phyloP scores from a whole-genome alignment of 1,284 basidiomycete genomes.

The Dichomitus squalens region DNA sequence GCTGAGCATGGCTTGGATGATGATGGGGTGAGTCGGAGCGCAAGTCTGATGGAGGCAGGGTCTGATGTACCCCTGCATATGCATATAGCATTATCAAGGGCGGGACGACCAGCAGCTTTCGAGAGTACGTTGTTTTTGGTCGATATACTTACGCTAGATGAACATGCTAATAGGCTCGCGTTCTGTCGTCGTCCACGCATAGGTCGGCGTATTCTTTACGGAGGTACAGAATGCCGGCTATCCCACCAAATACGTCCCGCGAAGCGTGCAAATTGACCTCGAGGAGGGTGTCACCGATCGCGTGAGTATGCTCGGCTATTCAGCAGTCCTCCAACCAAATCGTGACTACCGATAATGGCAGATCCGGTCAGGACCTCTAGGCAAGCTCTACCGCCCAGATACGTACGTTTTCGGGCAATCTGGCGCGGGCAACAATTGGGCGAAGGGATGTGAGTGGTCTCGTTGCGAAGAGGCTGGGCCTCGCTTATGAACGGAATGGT shows the following conservation, averaged over 20 bases:
- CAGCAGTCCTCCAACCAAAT: neutral
- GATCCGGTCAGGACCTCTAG: conserved; percentile 71
- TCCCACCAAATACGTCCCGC: conserved; percentile 83
- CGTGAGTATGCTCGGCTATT: conserved; percentile 38
- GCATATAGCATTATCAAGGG: conserved; percentile 47
- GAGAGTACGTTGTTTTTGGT: conserved; percentile 38
- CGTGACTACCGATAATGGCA: conserved; percentile 30
- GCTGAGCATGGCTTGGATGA: conserved; percentile 78
- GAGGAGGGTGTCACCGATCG: conserved; percentile 89
- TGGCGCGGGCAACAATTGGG: conserved; percentile 94
- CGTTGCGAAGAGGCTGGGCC: too few species aligned
- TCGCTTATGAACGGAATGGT: neutral
- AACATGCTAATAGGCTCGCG: neutral
- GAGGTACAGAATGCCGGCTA: conserved; percentile 51
- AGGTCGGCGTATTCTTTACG: conserved; percentile 78
- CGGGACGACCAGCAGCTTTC: conserved; percentile 49
- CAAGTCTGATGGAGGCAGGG: conserved; percentile 7
- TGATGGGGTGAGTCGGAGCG: conserved; percentile 57
- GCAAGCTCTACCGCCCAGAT: conserved; percentile 85
- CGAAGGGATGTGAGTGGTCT: conserved; percentile 76
- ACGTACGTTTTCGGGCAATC: conserved; percentile 76
- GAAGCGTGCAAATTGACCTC: conserved; percentile 89
- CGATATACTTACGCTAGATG: neutral
- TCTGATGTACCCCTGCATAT: neutral
- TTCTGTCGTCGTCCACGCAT: neutral